Evolutionary conservation across 345 rosid genomes (phyloP), one percentile per base, ranked within the genome.

Genomic region (Eucalyptus erythrocorys): DNA sequence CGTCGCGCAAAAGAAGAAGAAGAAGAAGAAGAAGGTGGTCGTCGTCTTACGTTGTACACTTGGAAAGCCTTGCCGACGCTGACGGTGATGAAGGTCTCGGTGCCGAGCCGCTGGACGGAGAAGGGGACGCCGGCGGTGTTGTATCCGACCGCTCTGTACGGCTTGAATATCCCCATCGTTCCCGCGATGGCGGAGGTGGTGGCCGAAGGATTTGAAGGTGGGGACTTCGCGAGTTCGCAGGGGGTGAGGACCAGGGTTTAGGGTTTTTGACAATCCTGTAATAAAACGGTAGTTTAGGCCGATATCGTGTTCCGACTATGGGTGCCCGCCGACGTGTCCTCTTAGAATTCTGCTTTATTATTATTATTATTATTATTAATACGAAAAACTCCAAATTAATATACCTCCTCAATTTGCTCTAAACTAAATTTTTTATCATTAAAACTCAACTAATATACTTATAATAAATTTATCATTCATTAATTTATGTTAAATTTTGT

Each of bases 31-130:
- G 55, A 51, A 51, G 68, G 32, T n/a, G n/a, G n/a, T n/a, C n/a
- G 32, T 3, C 16, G 32, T 2, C 68, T 86, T 90, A 93, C 97
- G 87, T 98, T 95, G 91, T 96, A 97, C 64, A 98, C 93, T 91
- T 98, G 98, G 66, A 98, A 98, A 85, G 99, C 97, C 94, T 97
- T 98, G 90, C 99, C 99, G 21, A 95, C 97, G 84, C 97, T 92
- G 87, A 98, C 99, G 24, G 99, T 96, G 87, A 95, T 94, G 91
- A 98, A 98, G 45, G 98, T 95, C 92, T 98, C 99, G 7, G 97
- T 95, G 91, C 99, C 98, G 48, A 97, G 88, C 4, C 98, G 95
- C 89, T 98, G 98, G 76, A 97, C 96, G 86, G 97, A 95, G 93
- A 97, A 96, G 5, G 99, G 99, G 68, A 96, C 97, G 8, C 90